Evolutionary conservation across 768 basidiomycete species (phyloP).

Genomic region (Mycena leptocephala): DNA sequence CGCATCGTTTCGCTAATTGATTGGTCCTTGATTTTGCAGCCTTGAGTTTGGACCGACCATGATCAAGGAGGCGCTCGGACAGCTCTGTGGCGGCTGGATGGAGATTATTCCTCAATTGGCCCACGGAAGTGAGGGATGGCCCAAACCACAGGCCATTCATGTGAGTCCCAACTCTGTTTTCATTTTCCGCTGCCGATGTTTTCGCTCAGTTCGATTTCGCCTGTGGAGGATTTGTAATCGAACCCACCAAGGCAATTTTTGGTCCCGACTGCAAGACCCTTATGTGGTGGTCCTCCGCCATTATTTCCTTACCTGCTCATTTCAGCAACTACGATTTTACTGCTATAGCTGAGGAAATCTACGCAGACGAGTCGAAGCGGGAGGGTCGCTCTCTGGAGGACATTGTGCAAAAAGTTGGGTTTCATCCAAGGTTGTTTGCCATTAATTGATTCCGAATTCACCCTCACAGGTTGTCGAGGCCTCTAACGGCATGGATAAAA

Average conservation of each 20-base stretch:
- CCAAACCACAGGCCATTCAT: conserved; percentile 25
- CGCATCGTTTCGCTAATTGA: neutral
- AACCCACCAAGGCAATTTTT: conserved; percentile 10
- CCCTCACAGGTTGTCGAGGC: neutral
- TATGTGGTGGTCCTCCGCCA: neutral
- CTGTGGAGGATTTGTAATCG: conserved; percentile 6
- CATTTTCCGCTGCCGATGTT: neutral
- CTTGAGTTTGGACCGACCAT: neutral
- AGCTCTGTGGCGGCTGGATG: conserved; percentile 19
- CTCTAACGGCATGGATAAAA: conserved; percentile 25
- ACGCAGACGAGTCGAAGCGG: conserved; percentile 12
- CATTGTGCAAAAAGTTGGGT: conserved; percentile 9
- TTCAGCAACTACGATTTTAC: conserved; percentile 24
- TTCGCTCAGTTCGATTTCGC: conserved; percentile 1
- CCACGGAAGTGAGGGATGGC: conserved; percentile 5
- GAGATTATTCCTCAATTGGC: neutral
- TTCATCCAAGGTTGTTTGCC: no score
- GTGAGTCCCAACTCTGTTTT: neutral
- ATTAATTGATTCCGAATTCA: no score
- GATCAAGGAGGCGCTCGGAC: neutral
- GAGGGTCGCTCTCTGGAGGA: neutral
- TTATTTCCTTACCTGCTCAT: neutral
- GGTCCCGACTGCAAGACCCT: conserved; percentile 31
- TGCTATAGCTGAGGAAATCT: conserved; percentile 13
- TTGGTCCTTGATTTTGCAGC: neutral